Conservation (phyloP, 768 basidiomycete genomes). For the Macrocybe gigantea region DNA sequence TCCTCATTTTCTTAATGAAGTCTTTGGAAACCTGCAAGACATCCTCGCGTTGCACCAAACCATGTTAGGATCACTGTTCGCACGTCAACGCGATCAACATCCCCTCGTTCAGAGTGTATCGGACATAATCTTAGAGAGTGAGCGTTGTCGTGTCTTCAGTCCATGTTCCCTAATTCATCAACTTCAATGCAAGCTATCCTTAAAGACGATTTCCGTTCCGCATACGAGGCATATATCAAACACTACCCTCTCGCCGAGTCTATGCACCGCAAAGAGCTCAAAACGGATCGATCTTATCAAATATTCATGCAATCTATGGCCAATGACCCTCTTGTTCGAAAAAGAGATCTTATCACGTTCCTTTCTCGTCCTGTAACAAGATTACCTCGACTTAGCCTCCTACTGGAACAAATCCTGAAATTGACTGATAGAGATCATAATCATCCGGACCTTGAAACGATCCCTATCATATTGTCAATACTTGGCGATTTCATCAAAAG, state of each 20-base stretch:
- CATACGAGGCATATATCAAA: slow-evolving; percentile 81
- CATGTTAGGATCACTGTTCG: slow-evolving; percentile 69
- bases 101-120: slow-evolving; percentile 79
- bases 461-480: slow-evolving; percentile 67
- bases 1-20: slow-evolving; percentile 65
- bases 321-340: slow-evolving; percentile 59
- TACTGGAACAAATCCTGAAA: slow-evolving; percentile 67
- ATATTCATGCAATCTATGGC: slow-evolving; percentile 59
- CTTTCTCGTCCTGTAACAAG: slow-evolving; percentile 84
- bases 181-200: slow-evolving; percentile 27
- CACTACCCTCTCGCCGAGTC: slow-evolving; percentile 86
- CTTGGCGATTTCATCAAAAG: slow-evolving; percentile 73
- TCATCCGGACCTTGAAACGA: slow-evolving; percentile 75
- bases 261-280: slow-evolving; percentile 70
- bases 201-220: slow-evolving; percentile 45
- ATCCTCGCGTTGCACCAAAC: slow-evolving; percentile 63
- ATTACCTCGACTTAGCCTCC: slow-evolving; percentile 73
- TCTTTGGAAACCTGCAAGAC: slow-evolving; percentile 77
- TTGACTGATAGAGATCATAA: slow-evolving; percentile 55
- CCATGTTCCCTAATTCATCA: no score
- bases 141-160: slow-evolving; percentile 10
- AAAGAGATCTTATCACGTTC: slow-evolving; percentile 76
- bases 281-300: slow-evolving; percentile 61
- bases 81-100: slow-evolving; percentile 78
- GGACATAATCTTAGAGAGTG: slow-evolving; percentile 81